Evolutionary conservation across 495 filamentous ascomycete species (phyloP), one percentile per base, ranked within the genome.

Genomic region (Hypoxylon intermedium): DNA sequence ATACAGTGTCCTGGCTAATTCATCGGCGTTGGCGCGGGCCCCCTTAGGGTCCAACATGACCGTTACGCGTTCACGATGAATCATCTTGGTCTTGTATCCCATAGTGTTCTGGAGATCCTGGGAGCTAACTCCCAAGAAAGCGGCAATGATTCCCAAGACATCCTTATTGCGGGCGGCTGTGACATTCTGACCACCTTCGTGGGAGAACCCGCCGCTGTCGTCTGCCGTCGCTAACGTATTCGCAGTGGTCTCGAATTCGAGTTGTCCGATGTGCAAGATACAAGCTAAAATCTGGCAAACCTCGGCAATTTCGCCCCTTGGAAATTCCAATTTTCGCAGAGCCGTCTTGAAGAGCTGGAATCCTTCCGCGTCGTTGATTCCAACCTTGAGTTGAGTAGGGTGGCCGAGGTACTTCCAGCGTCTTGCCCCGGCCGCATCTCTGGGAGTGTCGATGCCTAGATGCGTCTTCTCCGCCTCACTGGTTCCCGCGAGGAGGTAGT

Each of bases 301-400:
- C 69, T 97, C 93, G 30, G 94, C 94, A 71, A 98, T 97, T 64
- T 97, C 93, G 60, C 86, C 85, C 18, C 92, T 83, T 1, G 93
- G 90, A 63, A 98, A 97, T 71, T 97, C 94, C 31, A 98, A 82
- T 71, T 96, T 97, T 40, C 93, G 78, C 46, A 98, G 76, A 2
- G 94, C 94, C 0, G 90, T 96, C 79, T 98, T 98, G 79, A 98
- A 98, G 46, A 97, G 88, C 70, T 95, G 90, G 74, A 98, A 98
- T 0, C 93, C 93, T 67, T 97, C 93, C 3, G 85, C 78, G 72
- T 98, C 94, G 69, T 98, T 97, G 70, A 98, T 90, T 18, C 94
- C 94, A 24, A 98, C 91, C 70, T 96, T 97, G 21, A 98, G 81
- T 69, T 98, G 94, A 0, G 93, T 96, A 1, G 93, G 93, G 68